A percentile compares a stretch with the other conserved stretches of the same genome.
These are phyloP conservation scores for Urochloa ruziziensis DNA, from an alignment of 176 grass and related monocot species.

Conservation along the genomic window DNA sequence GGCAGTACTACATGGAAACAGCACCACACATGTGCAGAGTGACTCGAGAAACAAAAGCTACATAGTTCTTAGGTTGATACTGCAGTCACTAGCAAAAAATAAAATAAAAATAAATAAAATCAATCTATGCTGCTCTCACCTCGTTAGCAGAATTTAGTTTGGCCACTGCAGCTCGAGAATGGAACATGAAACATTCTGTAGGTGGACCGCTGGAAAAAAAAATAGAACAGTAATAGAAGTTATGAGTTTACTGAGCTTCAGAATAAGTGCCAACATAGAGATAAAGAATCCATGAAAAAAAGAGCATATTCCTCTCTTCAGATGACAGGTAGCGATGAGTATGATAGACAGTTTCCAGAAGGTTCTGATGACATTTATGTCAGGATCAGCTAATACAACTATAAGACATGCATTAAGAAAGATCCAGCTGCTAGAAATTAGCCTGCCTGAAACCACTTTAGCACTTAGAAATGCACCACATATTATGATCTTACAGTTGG, in stretches of 20 bases:
- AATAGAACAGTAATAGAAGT: neutral
- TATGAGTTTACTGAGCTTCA: neutral
- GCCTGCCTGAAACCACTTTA: neutral
- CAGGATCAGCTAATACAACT: neutral
- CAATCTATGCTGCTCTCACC: slow-evolving; percentile 39
- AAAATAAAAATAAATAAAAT: slow-evolving; percentile 7
- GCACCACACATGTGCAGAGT: neutral
- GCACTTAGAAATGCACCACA: neutral
- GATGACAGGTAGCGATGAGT: neutral
- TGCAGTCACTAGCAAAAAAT: neutral
- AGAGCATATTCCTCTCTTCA: too few relatives aligned
- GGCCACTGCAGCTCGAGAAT: slow-evolving; percentile 63
- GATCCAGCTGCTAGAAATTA: neutral
- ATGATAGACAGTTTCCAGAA: neutral
- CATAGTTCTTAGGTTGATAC: neutral
- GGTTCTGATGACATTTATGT: neutral
- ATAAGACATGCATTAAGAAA: neutral
- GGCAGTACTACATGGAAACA: neutral
- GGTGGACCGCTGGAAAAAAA: slow-evolving; percentile 77
- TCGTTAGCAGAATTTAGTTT: slow-evolving; percentile 47
- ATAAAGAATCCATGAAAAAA: neutral
- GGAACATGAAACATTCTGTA: slow-evolving; percentile 91
- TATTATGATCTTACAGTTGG: neutral
- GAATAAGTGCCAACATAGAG: neutral
- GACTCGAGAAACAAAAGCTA: neutral